A percentile compares a stretch with the other conserved stretches of the same genome.
Evolutionary conservation across 805 yeast genomes (phyloP).

Genomic region (Saccharomyces jurei): DNA sequence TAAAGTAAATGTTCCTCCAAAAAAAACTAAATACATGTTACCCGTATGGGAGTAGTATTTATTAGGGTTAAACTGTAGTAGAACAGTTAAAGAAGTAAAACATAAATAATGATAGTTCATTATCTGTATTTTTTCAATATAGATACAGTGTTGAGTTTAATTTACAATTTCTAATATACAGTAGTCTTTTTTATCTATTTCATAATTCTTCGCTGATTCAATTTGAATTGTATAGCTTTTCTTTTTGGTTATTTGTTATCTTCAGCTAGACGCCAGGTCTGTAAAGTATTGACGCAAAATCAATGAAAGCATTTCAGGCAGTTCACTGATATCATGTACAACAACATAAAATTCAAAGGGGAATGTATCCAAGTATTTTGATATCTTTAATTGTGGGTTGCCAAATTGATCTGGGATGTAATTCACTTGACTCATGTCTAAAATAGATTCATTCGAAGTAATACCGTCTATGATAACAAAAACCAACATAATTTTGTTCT

Average conservation of each 20-base stretch:
- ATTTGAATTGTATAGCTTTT: neutral
- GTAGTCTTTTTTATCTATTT: neutral
- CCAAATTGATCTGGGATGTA: constrained; percentile 70
- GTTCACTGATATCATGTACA: constrained; percentile 77
- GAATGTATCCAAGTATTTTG: constrained; percentile 82
- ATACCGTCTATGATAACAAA: constrained; percentile 92
- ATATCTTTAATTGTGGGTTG: constrained; percentile 62
- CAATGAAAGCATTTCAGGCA: constrained; percentile 84
- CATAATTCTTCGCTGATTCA: neutral
- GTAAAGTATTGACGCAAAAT: constrained; percentile 89
- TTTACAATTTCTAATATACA: neutral
- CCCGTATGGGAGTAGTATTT: neutral
- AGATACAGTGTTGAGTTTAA: neutral
- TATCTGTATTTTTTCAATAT: neutral
- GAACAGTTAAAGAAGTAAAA: neutral
- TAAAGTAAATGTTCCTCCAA: neutral
- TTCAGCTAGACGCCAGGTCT: constrained; percentile 43
- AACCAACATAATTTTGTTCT: constrained; percentile 86
- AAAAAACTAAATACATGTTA: neutral
- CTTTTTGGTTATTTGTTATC: neutral
- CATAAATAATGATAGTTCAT: neutral
- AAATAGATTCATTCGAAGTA: constrained; percentile 65
- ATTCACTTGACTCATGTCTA: constrained; percentile 90
- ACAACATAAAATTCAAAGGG: constrained; percentile 97
- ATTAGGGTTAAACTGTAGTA: neutral